These are phyloP conservation scores for Diaporthe citriasiana DNA, from an alignment of 2,329 filamentous ascomycete species.

Conservation along the genomic window DNA sequence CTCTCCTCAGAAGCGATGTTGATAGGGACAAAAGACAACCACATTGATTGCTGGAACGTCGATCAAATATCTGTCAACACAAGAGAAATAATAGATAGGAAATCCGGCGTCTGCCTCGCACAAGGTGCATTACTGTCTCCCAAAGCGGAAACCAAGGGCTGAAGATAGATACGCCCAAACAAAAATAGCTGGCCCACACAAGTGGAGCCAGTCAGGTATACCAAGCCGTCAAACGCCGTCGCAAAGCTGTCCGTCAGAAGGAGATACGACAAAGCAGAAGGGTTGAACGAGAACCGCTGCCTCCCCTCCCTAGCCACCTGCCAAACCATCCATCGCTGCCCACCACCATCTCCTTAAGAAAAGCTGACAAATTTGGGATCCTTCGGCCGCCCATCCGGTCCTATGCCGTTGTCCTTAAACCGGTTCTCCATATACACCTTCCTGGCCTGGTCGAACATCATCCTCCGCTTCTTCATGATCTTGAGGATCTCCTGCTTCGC, in stretches of 20 bases:
- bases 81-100: constrained; percentile 10
- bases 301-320: background rate
- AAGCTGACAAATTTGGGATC: constrained; percentile 98
- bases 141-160: background rate
- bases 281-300: background rate
- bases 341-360: constrained; percentile 62
- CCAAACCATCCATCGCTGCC: background rate
- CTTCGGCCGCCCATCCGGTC: constrained; percentile 85
- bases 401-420: constrained; percentile 91
- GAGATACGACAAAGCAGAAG: background rate
- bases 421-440: constrained; percentile 86
- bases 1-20: background rate
- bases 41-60: background rate
- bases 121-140: constrained; percentile 4
- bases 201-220: background rate
- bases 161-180: background rate
- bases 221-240: constrained; percentile 36
- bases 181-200: background rate
- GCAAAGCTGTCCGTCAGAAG: constrained; percentile 5
- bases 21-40: background rate
- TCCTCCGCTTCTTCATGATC: constrained; percentile 89
- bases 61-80: background rate
- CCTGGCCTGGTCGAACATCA: constrained; percentile 93
- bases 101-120: constrained; percentile 32
- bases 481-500: constrained; percentile 86